Conservation (phyloP, 2,329 filamentous ascomycete genomes). For the Leptographium wingfieldii region DNA sequence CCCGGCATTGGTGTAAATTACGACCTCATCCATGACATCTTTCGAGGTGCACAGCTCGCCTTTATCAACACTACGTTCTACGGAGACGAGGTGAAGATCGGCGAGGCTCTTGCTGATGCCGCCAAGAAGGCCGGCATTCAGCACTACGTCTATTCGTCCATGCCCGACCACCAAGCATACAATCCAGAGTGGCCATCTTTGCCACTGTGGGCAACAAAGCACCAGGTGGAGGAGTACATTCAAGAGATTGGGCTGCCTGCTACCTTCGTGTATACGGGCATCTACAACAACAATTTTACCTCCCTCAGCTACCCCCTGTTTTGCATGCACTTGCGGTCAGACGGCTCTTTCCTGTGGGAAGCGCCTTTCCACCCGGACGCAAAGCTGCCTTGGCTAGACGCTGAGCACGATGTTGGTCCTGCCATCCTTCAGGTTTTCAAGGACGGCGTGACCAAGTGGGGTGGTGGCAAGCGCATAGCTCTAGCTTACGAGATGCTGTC, state of each 20-base stretch:
- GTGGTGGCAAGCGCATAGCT: slow-evolving; percentile 57
- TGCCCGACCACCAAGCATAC: slow-evolving; percentile 86
- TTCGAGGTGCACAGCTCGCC: slow-evolving; percentile 72
- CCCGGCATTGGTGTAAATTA: slow-evolving; percentile 56
- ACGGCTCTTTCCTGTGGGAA: slow-evolving; percentile 84
- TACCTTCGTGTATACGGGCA: slow-evolving; percentile 91
- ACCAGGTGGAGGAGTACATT: slow-evolving; percentile 84
- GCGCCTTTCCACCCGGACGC: slow-evolving; percentile 86
- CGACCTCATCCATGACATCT: slow-evolving; percentile 62
- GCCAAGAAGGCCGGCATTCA: slow-evolving; percentile 74
- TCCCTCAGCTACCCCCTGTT: slow-evolving; percentile 85
- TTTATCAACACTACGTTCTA: slow-evolving; percentile 98
- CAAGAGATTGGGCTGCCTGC: slow-evolving; percentile 69
- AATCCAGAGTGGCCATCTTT: slow-evolving; percentile 66
- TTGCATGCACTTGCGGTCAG: slow-evolving; percentile 77
- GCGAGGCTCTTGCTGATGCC: slow-evolving; percentile 76
- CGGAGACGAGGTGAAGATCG: slow-evolving; percentile 85
- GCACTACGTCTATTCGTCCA: slow-evolving; percentile 92
- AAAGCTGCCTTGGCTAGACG: slow-evolving; percentile 87
- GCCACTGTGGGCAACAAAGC: slow-evolving; percentile 86
- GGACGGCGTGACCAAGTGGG: slow-evolving; percentile 78
- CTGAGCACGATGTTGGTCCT: slow-evolving; percentile 89
- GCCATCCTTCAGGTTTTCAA: slow-evolving; percentile 91
- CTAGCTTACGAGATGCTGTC: slow-evolving; percentile 84
- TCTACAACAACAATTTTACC: slow-evolving; percentile 99